Evolutionary conservation across 345 rosid genomes (phyloP).

Genomic region (Ceriops zippeliana): DNA sequence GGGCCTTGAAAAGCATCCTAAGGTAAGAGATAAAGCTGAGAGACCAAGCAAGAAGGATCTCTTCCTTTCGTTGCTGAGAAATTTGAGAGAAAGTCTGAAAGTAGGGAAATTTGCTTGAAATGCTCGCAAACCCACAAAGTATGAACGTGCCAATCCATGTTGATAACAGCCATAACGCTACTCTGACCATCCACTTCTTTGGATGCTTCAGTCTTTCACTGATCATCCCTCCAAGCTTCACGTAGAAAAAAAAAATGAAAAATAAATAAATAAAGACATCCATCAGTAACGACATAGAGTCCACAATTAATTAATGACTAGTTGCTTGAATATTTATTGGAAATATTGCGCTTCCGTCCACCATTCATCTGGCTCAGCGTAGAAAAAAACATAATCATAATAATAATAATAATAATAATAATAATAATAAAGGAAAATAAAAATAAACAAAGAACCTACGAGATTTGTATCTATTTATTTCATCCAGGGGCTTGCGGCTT

Average conservation of each 20-base stretch:
- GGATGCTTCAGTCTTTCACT: constrained; percentile 68
- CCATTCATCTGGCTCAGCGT: too few species aligned
- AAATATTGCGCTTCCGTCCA: too few species aligned
- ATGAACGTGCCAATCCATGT: constrained; percentile 68
- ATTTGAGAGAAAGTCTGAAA: constrained; percentile 45
- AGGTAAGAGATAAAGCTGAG: constrained; percentile 40
- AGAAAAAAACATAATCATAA: too few species aligned
- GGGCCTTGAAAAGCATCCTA: constrained; percentile 52
- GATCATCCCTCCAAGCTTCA: constrained; percentile 55
- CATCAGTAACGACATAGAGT: too few species aligned
- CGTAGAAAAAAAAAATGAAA: neutral
- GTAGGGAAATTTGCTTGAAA: constrained; percentile 50
- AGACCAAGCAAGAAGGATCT: constrained; percentile 52
- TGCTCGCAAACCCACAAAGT: constrained; percentile 56
- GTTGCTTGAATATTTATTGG: too few species aligned
- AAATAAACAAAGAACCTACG: too few species aligned
- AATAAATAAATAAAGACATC: too few species aligned
- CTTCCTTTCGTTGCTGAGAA: constrained; percentile 41
- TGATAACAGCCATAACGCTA: constrained; percentile 54
- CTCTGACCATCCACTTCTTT: constrained; percentile 54
- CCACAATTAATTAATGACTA: too few species aligned
- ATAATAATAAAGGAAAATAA: too few species aligned
- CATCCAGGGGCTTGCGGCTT: too few species aligned
- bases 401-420: too few species aligned
- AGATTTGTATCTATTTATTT: too few species aligned